These are phyloP conservation scores for Aureobasidium mangrovei DNA, from an alignment of 2,329 filamentous ascomycete genomes.

Conservation along the genomic window DNA sequence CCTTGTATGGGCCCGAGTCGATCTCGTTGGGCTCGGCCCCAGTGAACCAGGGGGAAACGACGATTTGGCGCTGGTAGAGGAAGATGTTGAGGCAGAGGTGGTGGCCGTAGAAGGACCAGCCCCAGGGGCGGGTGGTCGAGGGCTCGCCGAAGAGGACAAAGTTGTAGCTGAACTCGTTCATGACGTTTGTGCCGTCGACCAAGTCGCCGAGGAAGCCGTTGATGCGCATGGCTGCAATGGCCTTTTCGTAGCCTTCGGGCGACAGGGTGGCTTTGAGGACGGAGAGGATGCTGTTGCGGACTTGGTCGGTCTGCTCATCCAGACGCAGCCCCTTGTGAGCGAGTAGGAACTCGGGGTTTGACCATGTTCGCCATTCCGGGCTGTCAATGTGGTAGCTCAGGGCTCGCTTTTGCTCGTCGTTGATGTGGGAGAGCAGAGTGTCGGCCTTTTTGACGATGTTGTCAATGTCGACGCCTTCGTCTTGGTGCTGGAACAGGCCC, in stretches of 20 bases:
- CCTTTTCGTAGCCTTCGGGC: constrained; percentile 62
- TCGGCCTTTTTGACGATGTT: constrained; percentile 47
- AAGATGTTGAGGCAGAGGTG: constrained; percentile 68
- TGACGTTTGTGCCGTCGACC: constrained; percentile 50
- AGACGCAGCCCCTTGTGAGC: constrained; percentile 61
- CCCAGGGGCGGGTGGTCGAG: constrained; percentile 53
- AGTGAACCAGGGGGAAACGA: constrained; percentile 67
- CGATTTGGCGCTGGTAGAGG: constrained; percentile 54
- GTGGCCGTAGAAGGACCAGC: constrained; percentile 68
- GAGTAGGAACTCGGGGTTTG: constrained; percentile 65
- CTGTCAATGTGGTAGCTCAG: constrained; percentile 57
- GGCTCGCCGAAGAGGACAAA: constrained; percentile 61
- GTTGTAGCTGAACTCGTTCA: constrained; percentile 72
- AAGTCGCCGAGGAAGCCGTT: constrained; percentile 68
- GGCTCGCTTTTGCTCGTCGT: constrained; percentile 40
- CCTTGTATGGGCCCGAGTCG: constrained; percentile 53
- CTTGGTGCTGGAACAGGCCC: constrained; percentile 37
- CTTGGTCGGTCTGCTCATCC: constrained; percentile 47
- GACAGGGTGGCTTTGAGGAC: constrained; percentile 54
- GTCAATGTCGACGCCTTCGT: constrained; percentile 54
- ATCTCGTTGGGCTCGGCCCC: constrained; percentile 73
- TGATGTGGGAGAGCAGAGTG: constrained; percentile 39
- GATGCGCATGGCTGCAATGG: constrained; percentile 59
- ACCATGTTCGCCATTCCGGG: constrained; percentile 62
- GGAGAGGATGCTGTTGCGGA: constrained; percentile 44